Conservation (phyloP, 2,329 filamentous ascomycete species). For the Claviceps fusiformis region DNA sequence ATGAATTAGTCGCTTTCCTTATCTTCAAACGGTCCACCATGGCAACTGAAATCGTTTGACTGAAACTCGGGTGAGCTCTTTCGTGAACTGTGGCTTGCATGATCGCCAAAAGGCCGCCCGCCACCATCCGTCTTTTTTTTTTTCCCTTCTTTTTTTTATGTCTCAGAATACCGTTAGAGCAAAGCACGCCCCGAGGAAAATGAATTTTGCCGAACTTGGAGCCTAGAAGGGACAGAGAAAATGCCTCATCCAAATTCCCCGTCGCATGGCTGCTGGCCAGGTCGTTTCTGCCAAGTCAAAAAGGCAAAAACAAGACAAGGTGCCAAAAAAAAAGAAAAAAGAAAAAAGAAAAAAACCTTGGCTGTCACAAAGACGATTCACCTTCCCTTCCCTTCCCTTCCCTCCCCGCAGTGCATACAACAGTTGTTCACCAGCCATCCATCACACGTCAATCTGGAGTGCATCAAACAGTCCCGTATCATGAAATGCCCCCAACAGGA, state of each 20-base stretch:
- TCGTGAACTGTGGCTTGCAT: not conserved
- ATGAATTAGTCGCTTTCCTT: not conserved
- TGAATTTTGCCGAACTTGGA: not conserved
- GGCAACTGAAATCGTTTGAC: not conserved
- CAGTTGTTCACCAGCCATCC: not conserved
- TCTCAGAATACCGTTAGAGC: not conserved
- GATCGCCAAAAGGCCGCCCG: not conserved
- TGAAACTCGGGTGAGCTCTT: not conserved
- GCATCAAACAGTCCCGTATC: not conserved
- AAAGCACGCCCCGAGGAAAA: not conserved
- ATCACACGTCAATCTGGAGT: slow-evolving; percentile 1
- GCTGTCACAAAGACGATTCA: not conserved
- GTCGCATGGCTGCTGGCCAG: not conserved
- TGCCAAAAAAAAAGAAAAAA: not conserved
- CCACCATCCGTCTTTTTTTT: not conserved
- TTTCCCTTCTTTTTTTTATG: not conserved
- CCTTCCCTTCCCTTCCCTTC: not conserved
- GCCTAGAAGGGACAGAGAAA: not conserved
- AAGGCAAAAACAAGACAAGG: not conserved
- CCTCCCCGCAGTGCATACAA: not conserved
- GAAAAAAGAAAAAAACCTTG: not conserved
- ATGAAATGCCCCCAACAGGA: not conserved
- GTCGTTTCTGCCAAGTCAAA: not conserved
- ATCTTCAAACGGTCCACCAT: not conserved
- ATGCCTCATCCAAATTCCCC: not conserved